phyloP scores from a whole-genome alignment of 805 yeast genomes.

The Nakazawaea anatomiae region DNA sequence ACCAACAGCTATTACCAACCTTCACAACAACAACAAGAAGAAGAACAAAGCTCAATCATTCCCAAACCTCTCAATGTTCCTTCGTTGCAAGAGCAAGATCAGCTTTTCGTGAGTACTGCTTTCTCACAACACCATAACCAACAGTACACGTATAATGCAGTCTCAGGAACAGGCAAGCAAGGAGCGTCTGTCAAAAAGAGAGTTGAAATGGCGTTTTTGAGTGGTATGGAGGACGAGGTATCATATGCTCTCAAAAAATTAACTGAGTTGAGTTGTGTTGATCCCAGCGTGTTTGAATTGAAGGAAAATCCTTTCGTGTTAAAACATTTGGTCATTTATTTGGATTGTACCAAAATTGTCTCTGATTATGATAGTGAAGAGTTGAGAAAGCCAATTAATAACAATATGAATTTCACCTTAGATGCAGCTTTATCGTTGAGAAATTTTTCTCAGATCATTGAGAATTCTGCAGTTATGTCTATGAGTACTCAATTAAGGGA shows the following conservation, averaged over 20 bases:
- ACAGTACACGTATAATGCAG: constrained; percentile 21
- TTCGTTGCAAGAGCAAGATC: constrained; percentile 27
- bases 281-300: constrained; percentile 33
- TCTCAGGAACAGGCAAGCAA: constrained; percentile 30
- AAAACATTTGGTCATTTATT: constrained; percentile 30
- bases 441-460: constrained; percentile 78
- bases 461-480: constrained; percentile 74
- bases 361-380: constrained; percentile 6
- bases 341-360: constrained; percentile 15
- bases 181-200: constrained; percentile 65
- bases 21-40: constrained; percentile 8
- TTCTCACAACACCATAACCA: constrained; percentile 18
- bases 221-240: constrained; percentile 60
- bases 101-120: constrained; percentile 14
- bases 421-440: constrained; percentile 66
- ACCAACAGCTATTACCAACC: constrained; percentile 5
- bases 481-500: constrained; percentile 41
- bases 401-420: constrained; percentile 14
- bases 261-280: constrained; percentile 33
- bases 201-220: constrained; percentile 62
- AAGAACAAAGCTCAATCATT: constrained; percentile 4
- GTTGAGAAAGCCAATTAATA: constrained; percentile 4
- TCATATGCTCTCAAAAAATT: constrained; percentile 65
- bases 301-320: constrained; percentile 38
- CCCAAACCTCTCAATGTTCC: constrained; percentile 25